Conservation (phyloP, 768 basidiomycete species). For the Gloeophyllum trabeum region DNA sequence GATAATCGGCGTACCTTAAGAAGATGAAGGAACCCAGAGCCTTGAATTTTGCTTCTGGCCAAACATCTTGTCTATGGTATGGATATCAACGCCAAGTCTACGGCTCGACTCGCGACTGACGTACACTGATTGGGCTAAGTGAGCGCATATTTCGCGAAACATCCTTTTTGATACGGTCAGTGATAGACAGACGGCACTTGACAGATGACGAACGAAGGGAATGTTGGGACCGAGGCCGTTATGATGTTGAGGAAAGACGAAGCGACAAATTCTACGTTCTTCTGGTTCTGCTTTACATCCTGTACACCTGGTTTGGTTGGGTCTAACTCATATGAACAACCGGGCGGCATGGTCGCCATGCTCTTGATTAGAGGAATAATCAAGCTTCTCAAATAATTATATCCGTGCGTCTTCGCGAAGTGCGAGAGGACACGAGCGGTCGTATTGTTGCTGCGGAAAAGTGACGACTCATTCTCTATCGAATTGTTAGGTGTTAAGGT, state of each 20-base stretch:
- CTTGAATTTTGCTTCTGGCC: slow-evolving; percentile 73
- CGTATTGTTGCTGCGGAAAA: slow-evolving; percentile 84
- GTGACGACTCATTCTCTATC: slow-evolving; percentile 65
- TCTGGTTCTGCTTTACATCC: slow-evolving; percentile 55
- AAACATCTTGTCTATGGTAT: slow-evolving; percentile 42
- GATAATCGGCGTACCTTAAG: slow-evolving; percentile 40
- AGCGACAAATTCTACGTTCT: slow-evolving; percentile 64
- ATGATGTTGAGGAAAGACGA: slow-evolving; percentile 69
- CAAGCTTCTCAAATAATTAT: slow-evolving; percentile 77
- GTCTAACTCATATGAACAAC: slow-evolving; percentile 71
- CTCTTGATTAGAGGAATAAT: slow-evolving; percentile 68
- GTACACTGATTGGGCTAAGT: slow-evolving; percentile 72
- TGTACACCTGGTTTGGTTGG: slow-evolving; percentile 46
- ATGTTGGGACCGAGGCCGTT: slow-evolving; percentile 49
- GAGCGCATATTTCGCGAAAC: slow-evolving; percentile 78
- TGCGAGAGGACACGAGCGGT: slow-evolving; percentile 80
- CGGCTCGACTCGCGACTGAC: slow-evolving; percentile 16
- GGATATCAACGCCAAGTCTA: slow-evolving; percentile 7
- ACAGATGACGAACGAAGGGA: slow-evolving; percentile 55
- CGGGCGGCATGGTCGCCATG: slow-evolving; percentile 62
- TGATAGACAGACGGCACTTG: slow-evolving; percentile 4
- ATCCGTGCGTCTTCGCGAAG: slow-evolving; percentile 85
- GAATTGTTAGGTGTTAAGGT: background rate
- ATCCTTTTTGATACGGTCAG: slow-evolving; percentile 34
- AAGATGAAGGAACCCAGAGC: slow-evolving; percentile 90